phyloP scores from a whole-genome alignment of 148 eudicot genomes.

The Selenicereus undatus region DNA sequence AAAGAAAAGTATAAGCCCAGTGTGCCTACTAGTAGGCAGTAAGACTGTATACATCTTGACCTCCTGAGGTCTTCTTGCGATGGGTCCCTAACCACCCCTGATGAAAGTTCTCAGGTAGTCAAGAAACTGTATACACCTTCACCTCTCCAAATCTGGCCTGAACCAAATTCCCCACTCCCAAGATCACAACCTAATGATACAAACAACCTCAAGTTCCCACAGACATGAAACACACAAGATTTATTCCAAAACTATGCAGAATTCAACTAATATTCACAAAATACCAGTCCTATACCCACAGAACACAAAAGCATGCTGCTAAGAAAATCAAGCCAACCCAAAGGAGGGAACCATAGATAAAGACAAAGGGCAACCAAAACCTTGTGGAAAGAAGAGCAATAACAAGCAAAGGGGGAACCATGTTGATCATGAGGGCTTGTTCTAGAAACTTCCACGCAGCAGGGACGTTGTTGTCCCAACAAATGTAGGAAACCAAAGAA shows the following conservation, averaged over 20 bases:
- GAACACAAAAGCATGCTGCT: background rate
- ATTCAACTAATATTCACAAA: background rate
- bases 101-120: too few species aligned
- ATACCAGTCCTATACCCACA: background rate
- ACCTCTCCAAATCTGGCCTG: background rate
- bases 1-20: background rate
- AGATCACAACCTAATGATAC: background rate
- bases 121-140: background rate
- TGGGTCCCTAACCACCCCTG: background rate
- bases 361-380: slow-evolving; percentile 25
- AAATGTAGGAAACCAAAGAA: slow-evolving; percentile 72
- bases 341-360: background rate
- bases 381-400: slow-evolving; percentile 78
- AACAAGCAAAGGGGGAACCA: slow-evolving; percentile 71
- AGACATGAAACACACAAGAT: background rate
- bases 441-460: slow-evolving; percentile 89
- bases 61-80: background rate
- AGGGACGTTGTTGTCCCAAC: slow-evolving; percentile 85
- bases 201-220: background rate
- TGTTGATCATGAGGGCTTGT: slow-evolving; percentile 43
- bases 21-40: background rate
- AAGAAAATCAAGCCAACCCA: background rate
- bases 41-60: background rate
- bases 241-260: slow-evolving; percentile 8
- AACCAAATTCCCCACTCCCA: background rate